These are phyloP conservation scores for Aspergillus homomorphus DNA, from an alignment of 495 filamentous ascomycete species.

Conservation along the genomic window DNA sequence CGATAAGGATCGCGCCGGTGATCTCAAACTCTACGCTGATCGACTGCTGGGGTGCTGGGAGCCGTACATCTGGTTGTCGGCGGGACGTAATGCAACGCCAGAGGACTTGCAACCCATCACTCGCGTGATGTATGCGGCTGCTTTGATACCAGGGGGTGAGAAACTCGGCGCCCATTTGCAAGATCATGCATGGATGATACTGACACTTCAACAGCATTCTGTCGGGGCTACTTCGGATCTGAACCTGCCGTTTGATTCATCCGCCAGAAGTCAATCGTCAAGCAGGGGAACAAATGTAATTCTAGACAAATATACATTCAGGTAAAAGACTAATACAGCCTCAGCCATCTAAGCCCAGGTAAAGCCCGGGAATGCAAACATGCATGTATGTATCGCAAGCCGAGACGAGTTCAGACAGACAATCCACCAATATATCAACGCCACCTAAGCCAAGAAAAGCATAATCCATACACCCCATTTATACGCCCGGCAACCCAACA, in stretches of 20 bases:
- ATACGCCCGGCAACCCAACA: constrained; percentile 75
- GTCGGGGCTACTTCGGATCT: constrained; percentile 36
- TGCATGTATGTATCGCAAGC: too few relatives aligned
- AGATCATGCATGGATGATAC: background rate
- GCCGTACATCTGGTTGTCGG: constrained; percentile 38
- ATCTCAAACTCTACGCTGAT: constrained; percentile 39
- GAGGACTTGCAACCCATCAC: constrained; percentile 58
- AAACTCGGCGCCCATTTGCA: constrained; percentile 4
- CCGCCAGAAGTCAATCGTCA: too few relatives aligned
- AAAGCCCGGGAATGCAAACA: too few relatives aligned
- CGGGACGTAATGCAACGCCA: constrained; percentile 30
- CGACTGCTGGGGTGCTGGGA: constrained; percentile 54
- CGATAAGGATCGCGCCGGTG: constrained; percentile 41
- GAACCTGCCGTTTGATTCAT: constrained; percentile 20
- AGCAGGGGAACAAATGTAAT: too few relatives aligned
- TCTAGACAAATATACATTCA: background rate
- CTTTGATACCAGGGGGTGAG: constrained; percentile 61
- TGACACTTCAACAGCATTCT: constrained; percentile 27
- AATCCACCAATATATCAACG: constrained; percentile 12
- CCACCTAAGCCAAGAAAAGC: background rate
- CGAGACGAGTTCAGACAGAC: too few relatives aligned
- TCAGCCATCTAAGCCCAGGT: too few relatives aligned
- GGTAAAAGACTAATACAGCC: background rate
- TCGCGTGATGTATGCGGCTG: constrained; percentile 64
- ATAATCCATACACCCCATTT: constrained; percentile 11